These are phyloP conservation scores for Tillandsia fasciculata DNA, from an alignment of 176 grass and related monocot species.

Conservation along the genomic window DNA sequence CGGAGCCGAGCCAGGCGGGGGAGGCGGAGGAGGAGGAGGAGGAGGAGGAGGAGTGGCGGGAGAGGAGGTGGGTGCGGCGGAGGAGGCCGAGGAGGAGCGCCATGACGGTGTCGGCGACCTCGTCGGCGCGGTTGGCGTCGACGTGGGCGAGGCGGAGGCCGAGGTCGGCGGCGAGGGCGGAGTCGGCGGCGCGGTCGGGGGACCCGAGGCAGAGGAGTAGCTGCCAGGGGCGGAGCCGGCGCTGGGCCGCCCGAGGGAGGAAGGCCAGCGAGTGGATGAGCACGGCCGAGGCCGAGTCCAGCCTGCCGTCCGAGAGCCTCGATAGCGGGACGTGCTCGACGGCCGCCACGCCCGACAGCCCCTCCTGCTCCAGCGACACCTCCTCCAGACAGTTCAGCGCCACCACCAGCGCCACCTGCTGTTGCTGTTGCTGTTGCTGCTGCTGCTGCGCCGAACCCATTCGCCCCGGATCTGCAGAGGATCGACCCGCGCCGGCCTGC, in stretches of 20 bases:
- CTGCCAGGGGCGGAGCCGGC: constrained; percentile 86
- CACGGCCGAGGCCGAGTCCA: constrained; percentile 59
- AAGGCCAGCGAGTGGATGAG: constrained; percentile 65
- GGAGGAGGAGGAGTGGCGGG: constrained; percentile 54
- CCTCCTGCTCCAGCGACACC: constrained; percentile 62
- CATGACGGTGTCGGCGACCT: constrained; percentile 96
- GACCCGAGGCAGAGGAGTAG: constrained; percentile 89
- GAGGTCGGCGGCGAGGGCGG: constrained; percentile 60
- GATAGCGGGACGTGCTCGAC: constrained; percentile 74
- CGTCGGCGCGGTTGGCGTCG: constrained; percentile 74
- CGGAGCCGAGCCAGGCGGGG: constrained; percentile 57
- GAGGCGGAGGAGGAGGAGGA: constrained; percentile 36
- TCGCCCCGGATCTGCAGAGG: neutral
- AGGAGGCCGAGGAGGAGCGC: constrained; percentile 80
- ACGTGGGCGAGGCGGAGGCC: constrained; percentile 74
- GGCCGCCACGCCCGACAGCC: constrained; percentile 41
- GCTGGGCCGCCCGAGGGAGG: constrained; percentile 80
- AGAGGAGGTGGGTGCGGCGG: constrained; percentile 70
- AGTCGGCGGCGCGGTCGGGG: constrained; percentile 69
- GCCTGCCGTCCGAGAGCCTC: constrained; percentile 38
- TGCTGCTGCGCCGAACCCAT: neutral
- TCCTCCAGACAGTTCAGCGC: constrained; percentile 87
- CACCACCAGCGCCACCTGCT: constrained; percentile 39
- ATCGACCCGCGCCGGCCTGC: neutral
- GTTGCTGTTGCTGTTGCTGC: constrained; percentile 7